Evolutionary conservation across 306 rosid species (phyloP).

Genomic region (Ormosia emarginata): DNA sequence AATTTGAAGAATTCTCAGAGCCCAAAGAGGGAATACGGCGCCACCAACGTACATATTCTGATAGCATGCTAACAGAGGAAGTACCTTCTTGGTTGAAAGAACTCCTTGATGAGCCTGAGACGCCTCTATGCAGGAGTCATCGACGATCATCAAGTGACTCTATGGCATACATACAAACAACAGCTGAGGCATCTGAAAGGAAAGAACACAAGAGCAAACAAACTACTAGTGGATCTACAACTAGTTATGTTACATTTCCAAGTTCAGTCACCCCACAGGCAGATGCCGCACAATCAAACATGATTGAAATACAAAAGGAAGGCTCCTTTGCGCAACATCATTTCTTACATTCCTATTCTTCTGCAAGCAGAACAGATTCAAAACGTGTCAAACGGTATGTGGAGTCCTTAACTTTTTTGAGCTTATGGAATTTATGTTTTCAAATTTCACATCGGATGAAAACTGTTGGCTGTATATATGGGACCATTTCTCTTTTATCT

Average conservation of each 20-base stretch:
- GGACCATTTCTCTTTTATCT: too few relatives aligned
- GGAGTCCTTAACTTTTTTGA: too few relatives aligned
- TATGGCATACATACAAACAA: not conserved
- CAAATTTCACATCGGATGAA: too few relatives aligned
- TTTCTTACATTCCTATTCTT: not conserved
- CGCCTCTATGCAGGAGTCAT: not conserved
- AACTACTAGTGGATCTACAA: too few relatives aligned
- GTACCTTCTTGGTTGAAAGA: conserved; percentile 16
- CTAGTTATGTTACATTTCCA: not conserved
- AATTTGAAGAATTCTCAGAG: not conserved
- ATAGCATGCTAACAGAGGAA: conserved; percentile 8
- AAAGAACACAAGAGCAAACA: not conserved
- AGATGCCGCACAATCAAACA: not conserved
- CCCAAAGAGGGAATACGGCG: not conserved
- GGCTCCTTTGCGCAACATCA: not conserved
- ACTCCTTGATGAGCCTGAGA: not conserved
- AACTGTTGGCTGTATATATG: too few relatives aligned
- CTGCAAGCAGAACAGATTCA: not conserved
- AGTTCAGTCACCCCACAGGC: too few relatives aligned
- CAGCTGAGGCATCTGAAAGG: not conserved
- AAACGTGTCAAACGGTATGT: conserved; percentile 8
- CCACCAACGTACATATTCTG: conserved; percentile 3
- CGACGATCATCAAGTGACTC: conserved; percentile 26
- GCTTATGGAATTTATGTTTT: too few relatives aligned
- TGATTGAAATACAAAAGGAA: not conserved